Percentiles rank a stretch among this genome's conserved stretches.
These are phyloP conservation scores for Nannizziopsis arthrosporioides DNA, from an alignment of 2,329 filamentous ascomycete species.

Conservation along the genomic window DNA sequence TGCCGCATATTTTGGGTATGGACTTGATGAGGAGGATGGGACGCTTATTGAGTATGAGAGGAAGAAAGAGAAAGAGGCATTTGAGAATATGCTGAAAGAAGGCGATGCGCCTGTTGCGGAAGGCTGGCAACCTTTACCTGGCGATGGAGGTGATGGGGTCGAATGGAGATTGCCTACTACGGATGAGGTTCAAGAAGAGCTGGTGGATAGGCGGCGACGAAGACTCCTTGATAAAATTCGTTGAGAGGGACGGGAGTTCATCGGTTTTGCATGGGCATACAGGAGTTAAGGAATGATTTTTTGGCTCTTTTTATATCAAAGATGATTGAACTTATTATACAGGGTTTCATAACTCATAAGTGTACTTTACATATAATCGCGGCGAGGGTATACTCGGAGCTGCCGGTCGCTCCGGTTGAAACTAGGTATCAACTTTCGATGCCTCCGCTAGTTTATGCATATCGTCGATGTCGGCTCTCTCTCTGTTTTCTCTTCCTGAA, in stretches of 20 bases:
- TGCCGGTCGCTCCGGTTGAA: no score
- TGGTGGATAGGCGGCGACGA: constrained; percentile 73
- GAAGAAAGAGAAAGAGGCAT: constrained; percentile 70
- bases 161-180: constrained; percentile 73
- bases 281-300: neutral
- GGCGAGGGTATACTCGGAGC: constrained; percentile 3
- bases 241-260: constrained; percentile 18
- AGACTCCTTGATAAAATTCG: constrained; percentile 72
- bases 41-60: constrained; percentile 68
- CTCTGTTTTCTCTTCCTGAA: constrained; percentile 35
- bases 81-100: constrained; percentile 53
- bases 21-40: constrained; percentile 81
- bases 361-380: constrained; percentile 4
- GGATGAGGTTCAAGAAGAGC: constrained; percentile 87
- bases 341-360: neutral
- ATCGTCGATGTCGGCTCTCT: constrained; percentile 17
- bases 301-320: neutral
- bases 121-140: constrained; percentile 76
- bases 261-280: neutral
- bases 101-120: constrained; percentile 46
- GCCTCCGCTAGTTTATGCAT: constrained; percentile 4
- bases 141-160: constrained; percentile 70
- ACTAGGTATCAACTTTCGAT: no score
- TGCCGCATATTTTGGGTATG: constrained; percentile 92
- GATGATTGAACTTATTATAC: constrained; percentile 1